Base-by-base conservation (phyloP, 345 rosid species). In the Aquilaria sinensis region DNA sequence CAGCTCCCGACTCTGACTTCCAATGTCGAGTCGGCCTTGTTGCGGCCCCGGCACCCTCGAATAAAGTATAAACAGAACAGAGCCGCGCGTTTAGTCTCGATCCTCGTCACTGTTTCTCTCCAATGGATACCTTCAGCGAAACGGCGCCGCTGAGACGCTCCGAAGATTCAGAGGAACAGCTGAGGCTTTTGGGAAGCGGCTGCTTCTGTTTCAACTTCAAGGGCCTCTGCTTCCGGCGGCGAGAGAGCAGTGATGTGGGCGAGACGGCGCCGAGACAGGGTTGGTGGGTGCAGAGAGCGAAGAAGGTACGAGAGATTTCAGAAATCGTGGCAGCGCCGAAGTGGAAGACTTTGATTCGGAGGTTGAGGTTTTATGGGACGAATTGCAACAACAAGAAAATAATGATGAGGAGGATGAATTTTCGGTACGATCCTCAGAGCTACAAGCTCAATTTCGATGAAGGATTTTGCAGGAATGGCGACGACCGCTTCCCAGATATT, bases 391-490 rank as follows among this genome's bases (percentile, higher is more conserved):
- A 68, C 68, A 76, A 65, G 76, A 82, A 57, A 55, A 23, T 23
- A 1, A 23, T 23, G 23, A 23, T 23, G 23, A 74, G 69, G 13
- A 71, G 58, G 59, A 65, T 62, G 58, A 78, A 69, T 53, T 86
- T 70, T 63, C 79, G 72, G 0, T 85, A 86, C 9, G 97, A 88
- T 78, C 83, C 81, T 53, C 70, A 43, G 56, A 84, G 84, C 70
- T 85, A 91, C 58, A 82, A 78, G 15, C 83, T 88, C n/a, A 88
- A 91, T 60, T 88, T 91, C 53, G 94, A 91, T 30, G 82, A 83
- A 53, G 91, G 85, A 33, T 63, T 65, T 10, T 53, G 65, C 6
- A 62, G 61, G 16, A 74, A 65, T 47, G 56, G 4, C 9, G 58
- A 31, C 5, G 69, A 72, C 9, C 34, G 13, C 12, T 63, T 52